Base-by-base conservation (phyloP, 1,284 basidiomycete species). In the Cystobasidiaceae sp. region DNA sequence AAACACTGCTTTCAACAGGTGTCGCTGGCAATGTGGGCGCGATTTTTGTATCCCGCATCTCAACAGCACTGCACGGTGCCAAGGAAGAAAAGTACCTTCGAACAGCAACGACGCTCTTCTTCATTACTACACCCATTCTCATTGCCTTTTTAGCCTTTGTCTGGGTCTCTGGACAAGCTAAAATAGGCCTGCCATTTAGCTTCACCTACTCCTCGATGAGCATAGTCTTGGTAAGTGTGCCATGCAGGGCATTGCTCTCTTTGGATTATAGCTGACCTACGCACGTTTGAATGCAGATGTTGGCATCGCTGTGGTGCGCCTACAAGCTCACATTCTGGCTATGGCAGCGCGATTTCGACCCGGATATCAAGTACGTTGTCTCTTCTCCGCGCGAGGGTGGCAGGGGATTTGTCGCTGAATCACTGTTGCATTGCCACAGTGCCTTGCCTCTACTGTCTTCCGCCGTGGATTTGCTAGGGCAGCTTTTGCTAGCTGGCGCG, bases 391-490 rank as follows among this genome's bases (percentile, higher is more conserved):
- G 19, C 45, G 15, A 28, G 2, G 5, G 1, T 64, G 75, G n/a
- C n/a, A n/a, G n/a, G n/a, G n/a, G n/a, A n/a, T n/a, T n/a, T n/a
- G n/a, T n/a, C n/a, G n/a, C n/a, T n/a, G n/a, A n/a, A n/a, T n/a
- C n/a, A n/a, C n/a, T n/a, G n/a, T n/a, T n/a, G n/a, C n/a, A n/a
- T n/a, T n/a, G n/a, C n/a, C n/a, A 89, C 77, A 96, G 97, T 76
- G 91, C 91, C 1, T 79, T 97, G 19, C 94, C 94, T 2, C 84
- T 94, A 39, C 90, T 96, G 70, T 91, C 89, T 1, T 88, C 91
- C 0, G 75, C 91, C 37, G 86, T 97, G 78, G 94, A 98, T 76
- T 85, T 97, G 50, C 77, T 90, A n/a, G 92, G 91, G 7, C 93
- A 97, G 76, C 76, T 88, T 8, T 78, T 96, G 19, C 84, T 97